Evolutionary conservation across 495 filamentous ascomycete species (phyloP).

Genomic region (Aspergillus cavernicola): DNA sequence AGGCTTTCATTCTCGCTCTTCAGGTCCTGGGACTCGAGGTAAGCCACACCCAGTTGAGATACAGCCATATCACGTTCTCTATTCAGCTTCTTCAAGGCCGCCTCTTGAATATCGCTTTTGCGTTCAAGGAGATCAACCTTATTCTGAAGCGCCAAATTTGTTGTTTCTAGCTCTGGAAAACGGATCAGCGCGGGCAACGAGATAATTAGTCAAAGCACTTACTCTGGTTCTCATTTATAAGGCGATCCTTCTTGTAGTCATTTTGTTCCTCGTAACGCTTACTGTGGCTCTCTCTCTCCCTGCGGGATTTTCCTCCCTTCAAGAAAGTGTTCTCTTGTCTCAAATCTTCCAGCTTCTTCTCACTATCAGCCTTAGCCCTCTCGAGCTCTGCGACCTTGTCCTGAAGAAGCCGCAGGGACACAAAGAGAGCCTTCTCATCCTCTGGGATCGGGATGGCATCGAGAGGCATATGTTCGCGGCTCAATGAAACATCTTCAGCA

Average conservation of each 20-base stretch:
- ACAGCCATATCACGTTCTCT: slow-evolving; percentile 64
- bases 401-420: slow-evolving; percentile 63
- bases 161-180: slow-evolving; percentile 55
- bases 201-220: slow-evolving; percentile 20
- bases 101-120: slow-evolving; percentile 56
- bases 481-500: slow-evolving; percentile 33
- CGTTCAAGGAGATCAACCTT: slow-evolving; percentile 57
- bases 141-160: slow-evolving; percentile 52
- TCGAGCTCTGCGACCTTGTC: slow-evolving; percentile 63
- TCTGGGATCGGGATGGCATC: slow-evolving; percentile 63
- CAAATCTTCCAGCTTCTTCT: slow-evolving; percentile 53
- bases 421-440: slow-evolving; percentile 65
- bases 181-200: slow-evolving; percentile 5
- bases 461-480: slow-evolving; percentile 47
- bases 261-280: slow-evolving; percentile 40
- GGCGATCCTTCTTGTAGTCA: slow-evolving; percentile 33
- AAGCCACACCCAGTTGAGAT: slow-evolving; percentile 60
- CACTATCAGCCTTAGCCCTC: slow-evolving; percentile 53
- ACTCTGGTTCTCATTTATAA: slow-evolving; percentile 52
- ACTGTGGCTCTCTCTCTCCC: slow-evolving; percentile 41
- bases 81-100: slow-evolving; percentile 54
- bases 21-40: slow-evolving; percentile 58
- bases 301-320: slow-evolving; percentile 43
- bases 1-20: slow-evolving; percentile 54
- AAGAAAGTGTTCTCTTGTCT: slow-evolving; percentile 54